Percentiles rank a stretch among this genome's conserved stretches.
phyloP scores from a whole-genome alignment of 202 grass and related monocot species.

The Setaria italica region DNA sequence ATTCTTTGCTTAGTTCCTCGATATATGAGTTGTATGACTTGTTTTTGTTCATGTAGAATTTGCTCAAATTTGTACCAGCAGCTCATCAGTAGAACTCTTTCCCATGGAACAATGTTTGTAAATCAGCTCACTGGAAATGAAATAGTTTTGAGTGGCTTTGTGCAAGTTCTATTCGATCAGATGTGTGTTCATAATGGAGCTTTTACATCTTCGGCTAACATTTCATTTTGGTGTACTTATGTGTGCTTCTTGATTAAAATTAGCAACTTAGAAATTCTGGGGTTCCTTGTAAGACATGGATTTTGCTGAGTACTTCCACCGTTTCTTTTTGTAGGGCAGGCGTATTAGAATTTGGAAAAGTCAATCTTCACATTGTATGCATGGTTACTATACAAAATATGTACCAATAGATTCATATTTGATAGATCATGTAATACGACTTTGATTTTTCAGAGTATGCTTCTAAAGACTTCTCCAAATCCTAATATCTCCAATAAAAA shows the following conservation, averaged over 20 bases:
- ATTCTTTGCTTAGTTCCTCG: slow-evolving; percentile 78
- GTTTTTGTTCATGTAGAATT: slow-evolving; percentile 82
- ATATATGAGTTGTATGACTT: slow-evolving; percentile 47
- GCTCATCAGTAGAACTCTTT: slow-evolving; percentile 67
- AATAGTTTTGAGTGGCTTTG: slow-evolving; percentile 69
- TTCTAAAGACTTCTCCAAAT: background rate
- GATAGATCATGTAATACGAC: background rate
- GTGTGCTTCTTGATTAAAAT: slow-evolving; percentile 30
- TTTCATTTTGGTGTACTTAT: slow-evolving; percentile 37
- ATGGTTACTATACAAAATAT: background rate
- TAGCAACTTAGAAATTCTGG: slow-evolving; percentile 1
- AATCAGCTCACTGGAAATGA: slow-evolving; percentile 64
- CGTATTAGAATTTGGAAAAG: background rate
- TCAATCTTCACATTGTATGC: background rate
- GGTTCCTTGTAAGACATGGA: slow-evolving; percentile 5
- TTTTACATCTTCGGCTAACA: slow-evolving; percentile 35
- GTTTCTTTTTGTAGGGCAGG: background rate
- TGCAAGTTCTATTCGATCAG: slow-evolving; percentile 31
- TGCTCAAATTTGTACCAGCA: slow-evolving; percentile 62
- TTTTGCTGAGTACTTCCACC: background rate
- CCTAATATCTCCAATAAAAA: background rate
- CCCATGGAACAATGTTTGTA: slow-evolving; percentile 74
- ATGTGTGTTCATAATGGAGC: slow-evolving; percentile 31
- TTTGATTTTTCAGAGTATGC: background rate
- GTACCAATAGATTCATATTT: background rate